A percentile compares a stretch with the other conserved stretches of the same genome.
phyloP scores from a whole-genome alignment of 345 rosid genomes.

The Ceriops tagal region DNA sequence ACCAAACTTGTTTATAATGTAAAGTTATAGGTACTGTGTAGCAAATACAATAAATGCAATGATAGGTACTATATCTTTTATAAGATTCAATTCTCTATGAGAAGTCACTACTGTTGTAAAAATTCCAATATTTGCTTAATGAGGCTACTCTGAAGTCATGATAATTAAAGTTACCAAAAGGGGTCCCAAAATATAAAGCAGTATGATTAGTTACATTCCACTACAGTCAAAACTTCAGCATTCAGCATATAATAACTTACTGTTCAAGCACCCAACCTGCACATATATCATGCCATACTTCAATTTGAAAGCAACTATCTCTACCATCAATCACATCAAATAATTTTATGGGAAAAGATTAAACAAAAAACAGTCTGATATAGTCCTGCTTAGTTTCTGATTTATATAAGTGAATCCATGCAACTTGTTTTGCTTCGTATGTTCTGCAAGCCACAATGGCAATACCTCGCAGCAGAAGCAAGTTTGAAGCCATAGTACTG shows the following conservation, averaged over 20 bases:
- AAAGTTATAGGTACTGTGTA: no score
- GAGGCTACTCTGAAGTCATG: no score
- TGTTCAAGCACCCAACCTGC: slow-evolving; percentile 5
- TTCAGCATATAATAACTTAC: background rate
- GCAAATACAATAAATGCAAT: no score
- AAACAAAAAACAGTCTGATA: background rate
- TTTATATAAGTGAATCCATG: background rate
- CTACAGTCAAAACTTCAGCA: background rate
- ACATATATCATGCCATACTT: background rate
- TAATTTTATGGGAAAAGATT: background rate
- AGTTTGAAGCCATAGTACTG: slow-evolving; percentile 94
- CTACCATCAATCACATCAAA: background rate
- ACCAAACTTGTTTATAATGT: no score
- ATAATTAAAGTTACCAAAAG: no score
- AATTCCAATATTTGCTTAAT: no score
- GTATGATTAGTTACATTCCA: background rate
- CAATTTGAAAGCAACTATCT: slow-evolving; percentile 1
- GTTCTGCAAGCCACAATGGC: slow-evolving; percentile 7
- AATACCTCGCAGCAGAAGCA: slow-evolving; percentile 82
- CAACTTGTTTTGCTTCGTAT: background rate
- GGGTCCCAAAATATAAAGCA: background rate
- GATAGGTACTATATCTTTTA: no score
- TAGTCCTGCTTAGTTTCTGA: no score
- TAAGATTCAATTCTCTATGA: no score
- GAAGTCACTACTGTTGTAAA: no score